Conservation (phyloP, 331 rosid species). For the Cydonia oblonga region DNA sequence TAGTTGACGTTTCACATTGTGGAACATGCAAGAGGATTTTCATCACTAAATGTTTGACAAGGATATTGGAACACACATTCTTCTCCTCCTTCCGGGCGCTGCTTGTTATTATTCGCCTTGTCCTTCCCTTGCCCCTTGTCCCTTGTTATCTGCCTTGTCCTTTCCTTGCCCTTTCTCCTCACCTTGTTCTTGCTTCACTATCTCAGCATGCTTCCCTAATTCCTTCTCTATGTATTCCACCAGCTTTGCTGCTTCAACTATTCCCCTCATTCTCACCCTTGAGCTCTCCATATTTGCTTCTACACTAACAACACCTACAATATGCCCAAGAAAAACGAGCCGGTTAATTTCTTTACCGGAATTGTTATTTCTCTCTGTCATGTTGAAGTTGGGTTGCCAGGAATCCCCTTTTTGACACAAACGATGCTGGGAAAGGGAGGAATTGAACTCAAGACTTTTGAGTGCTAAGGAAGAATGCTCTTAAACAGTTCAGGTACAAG, state of each 20-base stretch:
- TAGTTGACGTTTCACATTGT: slow-evolving; percentile 23
- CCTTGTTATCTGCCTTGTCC: not conserved
- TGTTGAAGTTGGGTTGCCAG: not conserved
- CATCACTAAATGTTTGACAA: slow-evolving; percentile 51
- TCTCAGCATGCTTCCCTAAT: slow-evolving; percentile 45
- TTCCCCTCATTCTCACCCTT: slow-evolving; percentile 48
- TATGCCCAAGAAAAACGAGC: not conserved
- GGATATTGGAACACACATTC: slow-evolving; percentile 24
- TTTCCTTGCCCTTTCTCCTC: not conserved
- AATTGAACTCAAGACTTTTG: not conserved
- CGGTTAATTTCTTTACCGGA: too few species aligned
- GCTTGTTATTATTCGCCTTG: too few species aligned
- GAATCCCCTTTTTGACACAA: not conserved
- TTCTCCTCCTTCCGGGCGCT: too few species aligned
- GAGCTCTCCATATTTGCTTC: slow-evolving; percentile 42
- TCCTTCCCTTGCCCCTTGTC: not conserved
- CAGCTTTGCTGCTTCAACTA: slow-evolving; percentile 32
- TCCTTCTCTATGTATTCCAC: slow-evolving; percentile 30
- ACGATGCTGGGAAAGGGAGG: not conserved
- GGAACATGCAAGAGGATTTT: slow-evolving; percentile 58
- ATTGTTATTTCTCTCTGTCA: slow-evolving; percentile 3
- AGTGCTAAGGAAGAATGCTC: too few species aligned
- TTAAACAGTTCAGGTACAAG: not conserved
- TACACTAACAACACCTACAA: slow-evolving; percentile 42
- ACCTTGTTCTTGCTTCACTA: slow-evolving; percentile 21